Base-by-base conservation (phyloP, 1,284 basidiomycete genomes). In the Leccinum discolor region DNA sequence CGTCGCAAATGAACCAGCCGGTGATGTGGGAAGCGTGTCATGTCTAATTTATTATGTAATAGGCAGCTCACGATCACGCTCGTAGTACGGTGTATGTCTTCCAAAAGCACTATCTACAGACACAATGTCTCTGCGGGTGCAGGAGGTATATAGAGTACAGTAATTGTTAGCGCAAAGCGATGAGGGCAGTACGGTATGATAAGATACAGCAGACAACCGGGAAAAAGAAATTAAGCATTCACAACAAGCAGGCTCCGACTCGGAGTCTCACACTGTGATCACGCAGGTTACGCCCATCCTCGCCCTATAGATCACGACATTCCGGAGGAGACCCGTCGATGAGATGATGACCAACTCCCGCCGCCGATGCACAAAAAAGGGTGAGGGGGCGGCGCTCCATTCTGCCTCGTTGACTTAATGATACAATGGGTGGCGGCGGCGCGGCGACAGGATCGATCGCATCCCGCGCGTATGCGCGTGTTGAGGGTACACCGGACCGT, bases 161-260 rank as follows among this genome's bases (percentile, higher is more conserved):
- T 61, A 56, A 47, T 32, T 32, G 47, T 57, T 18, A 23, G 57
- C 59, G 35, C 32, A 62, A 4, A 38, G 11, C 18, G 59, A 59
- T 7, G 40, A 63, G 21, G 21, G 23, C 23, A 23, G 35, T 56
- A 71, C 6, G 65, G 38, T 73, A 66, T 73, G 62, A 68, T 59
- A 72, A 61, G 56, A 72, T 70, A 61, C 44, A 74, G 71, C 69
- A 73, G 44, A 16, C 59, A 8, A n/a, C 14, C 21, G 2, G 21
- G 29, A 23, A 29, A 54, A 18, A 47, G 18, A 61, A 57, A 57
- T 21, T 3, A 8, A 35, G 26, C 29, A 50, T 65, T 76, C 67
- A 75, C 18, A 11, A 59, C 64, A 72, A 60, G 61, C 63, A 78
- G 4, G 70, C 69, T 26, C 60, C 21, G 23, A 23, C 21, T 23